A percentile compares a stretch with the other conserved stretches of the same genome.
Evolutionary conservation across 164 flowering plant species (phyloP).

Genomic region (Santalum album): DNA sequence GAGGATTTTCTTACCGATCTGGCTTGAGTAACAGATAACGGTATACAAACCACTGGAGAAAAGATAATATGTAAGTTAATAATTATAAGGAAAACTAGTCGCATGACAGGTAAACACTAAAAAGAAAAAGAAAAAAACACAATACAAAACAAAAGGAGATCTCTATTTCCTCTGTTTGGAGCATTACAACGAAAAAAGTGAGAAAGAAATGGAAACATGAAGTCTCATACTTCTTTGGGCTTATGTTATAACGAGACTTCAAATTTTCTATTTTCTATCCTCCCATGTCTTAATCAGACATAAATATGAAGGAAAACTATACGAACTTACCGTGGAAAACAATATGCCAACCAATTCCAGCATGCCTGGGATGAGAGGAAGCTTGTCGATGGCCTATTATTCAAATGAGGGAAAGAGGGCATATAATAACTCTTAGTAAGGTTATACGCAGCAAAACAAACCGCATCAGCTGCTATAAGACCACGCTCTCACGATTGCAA

Average conservation of each 20-base stretch:
- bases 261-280: neutral
- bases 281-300: neutral
- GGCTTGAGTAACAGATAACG: slow-evolving; percentile 91
- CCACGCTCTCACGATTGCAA: neutral
- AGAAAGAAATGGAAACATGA: neutral
- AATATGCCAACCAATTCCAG: slow-evolving; percentile 74
- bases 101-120: neutral
- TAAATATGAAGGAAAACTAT: neutral
- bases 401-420: neutral
- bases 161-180: no score
- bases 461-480: no score
- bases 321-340: slow-evolving; percentile 56
- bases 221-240: neutral
- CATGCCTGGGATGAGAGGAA: slow-evolving; percentile 60
- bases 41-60: slow-evolving; percentile 77
- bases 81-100: no score
- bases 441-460: no score
- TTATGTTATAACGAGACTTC: neutral
- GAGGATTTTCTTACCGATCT: slow-evolving; percentile 42
- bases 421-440: neutral
- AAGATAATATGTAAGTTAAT: slow-evolving; percentile 5
- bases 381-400: slow-evolving; percentile 76
- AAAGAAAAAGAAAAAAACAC: neutral
- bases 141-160: no score
- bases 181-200: no score